phyloP scores from a whole-genome alignment of 768 basidiomycete species.

The Suillus decipiens region DNA sequence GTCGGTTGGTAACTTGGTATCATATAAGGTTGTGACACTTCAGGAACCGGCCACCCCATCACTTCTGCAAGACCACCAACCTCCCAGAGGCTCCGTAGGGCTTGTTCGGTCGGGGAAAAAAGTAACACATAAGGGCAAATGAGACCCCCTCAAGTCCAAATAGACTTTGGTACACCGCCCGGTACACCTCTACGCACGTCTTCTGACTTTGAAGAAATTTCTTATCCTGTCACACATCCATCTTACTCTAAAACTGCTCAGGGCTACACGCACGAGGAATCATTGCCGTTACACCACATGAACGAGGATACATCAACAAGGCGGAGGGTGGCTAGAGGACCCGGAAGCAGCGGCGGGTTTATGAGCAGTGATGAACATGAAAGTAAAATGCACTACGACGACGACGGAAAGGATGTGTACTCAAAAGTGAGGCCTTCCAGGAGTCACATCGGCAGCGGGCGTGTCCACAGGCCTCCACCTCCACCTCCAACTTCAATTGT shows the following conservation, averaged over 20 bases:
- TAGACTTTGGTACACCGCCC: slow-evolving; percentile 66
- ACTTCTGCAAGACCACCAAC: slow-evolving; percentile 5
- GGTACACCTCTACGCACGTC: slow-evolving; percentile 52
- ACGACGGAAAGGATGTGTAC: slow-evolving; percentile 71
- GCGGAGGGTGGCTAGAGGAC: slow-evolving; percentile 42
- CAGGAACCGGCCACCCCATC: neutral
- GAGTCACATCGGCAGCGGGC: slow-evolving; percentile 55
- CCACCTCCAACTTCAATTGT: slow-evolving; percentile 71
- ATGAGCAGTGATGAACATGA: slow-evolving; percentile 30
- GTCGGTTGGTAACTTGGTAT: neutral
- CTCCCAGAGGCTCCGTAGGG: slow-evolving; percentile 14
- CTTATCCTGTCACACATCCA: slow-evolving; percentile 47
- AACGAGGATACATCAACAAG: slow-evolving; percentile 48
- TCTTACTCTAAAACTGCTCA: slow-evolving; percentile 29
- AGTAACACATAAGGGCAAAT: slow-evolving; percentile 40
- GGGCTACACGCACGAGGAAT: slow-evolving; percentile 36
- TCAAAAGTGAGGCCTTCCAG: slow-evolving; percentile 45
- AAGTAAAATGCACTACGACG: slow-evolving; percentile 42
- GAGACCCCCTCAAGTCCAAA: slow-evolving; percentile 65
- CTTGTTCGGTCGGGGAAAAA: slow-evolving; percentile 17
- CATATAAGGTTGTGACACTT: neutral
- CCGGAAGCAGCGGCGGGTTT: slow-evolving; percentile 33
- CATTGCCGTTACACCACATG: slow-evolving; percentile 56
- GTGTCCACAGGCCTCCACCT: slow-evolving; percentile 55
- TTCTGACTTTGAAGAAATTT: slow-evolving; percentile 72